Evolutionary conservation across 2,329 filamentous ascomycete genomes (phyloP), one percentile per base, ranked within the genome.

Genomic region (Emergomyces pasteurianus): DNA sequence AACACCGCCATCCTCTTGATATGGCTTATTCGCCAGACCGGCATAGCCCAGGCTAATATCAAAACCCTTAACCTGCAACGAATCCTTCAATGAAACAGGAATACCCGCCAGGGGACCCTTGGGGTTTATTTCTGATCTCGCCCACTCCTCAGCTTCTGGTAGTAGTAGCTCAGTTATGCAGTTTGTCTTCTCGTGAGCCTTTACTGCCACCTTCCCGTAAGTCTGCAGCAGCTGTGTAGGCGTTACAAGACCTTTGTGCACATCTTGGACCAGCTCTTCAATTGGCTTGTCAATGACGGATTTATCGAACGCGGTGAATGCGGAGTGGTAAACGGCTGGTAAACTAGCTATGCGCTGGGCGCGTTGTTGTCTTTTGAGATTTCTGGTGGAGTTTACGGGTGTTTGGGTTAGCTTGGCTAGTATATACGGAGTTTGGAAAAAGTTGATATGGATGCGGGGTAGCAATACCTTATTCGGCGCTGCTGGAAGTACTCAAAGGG

Each of bases 161-260:
- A 96, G 81, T 77, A 96, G 83, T 60, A 96, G 79, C 75, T 96
- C 92, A 0, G 92, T 96, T 14, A 95, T 76, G 70, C 90, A 95
- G 73, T 96, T 96, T 1, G 91, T 96, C 75, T 87, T 87, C 64
- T 86, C 81, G 42, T 96, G 92, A 1, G 90, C 92, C 69, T 86
- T 87, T 58, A 95, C 72, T 0, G 92, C 88, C 23, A 92, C 86
- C 74, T 95, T 96, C 68, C 88, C 88, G 72, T 96, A 97, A 12
- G 90, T 85, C 62, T 80, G 84, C n/a, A 96, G 83, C 54, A 96
- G 83, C 63, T 90, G 85, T 28, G 86, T 72, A 0, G 92, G 86
- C 14, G 82, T 80, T 56, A 85, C 78, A 59, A 79, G 75, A 52
- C 85, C 82, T n/a, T 83, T 81, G 38, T 92, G 89, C 3, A 96